Evolutionary conservation across 2,329 filamentous ascomycete species (phyloP), one percentile per base, ranked within the genome.

Genomic region (Acrocalymma vagum): DNA sequence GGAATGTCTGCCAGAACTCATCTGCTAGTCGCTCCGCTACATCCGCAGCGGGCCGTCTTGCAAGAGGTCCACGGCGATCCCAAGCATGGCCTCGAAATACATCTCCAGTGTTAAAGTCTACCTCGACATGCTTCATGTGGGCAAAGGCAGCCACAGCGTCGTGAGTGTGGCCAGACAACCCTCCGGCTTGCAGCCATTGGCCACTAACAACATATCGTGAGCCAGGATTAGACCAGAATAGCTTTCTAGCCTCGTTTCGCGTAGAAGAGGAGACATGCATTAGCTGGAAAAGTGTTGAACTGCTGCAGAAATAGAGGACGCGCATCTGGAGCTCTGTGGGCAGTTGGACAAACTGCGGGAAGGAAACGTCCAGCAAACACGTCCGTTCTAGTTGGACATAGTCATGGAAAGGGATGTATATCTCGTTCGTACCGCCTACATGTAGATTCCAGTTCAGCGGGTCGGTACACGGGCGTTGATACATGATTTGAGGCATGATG

Each of bases 211-310:
- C 14, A 33, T 38, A 38, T 18, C 23, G 29, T 16, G 27, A 15
- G 18, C 22, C 17, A 3, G 27, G 14, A 28, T 32, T 16, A 3
- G 33, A 32, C 40, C 40, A 43, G 28, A 43, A 43, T 13, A 43
- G 33, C 27, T 43, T 28, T 25, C 16, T 13, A 6, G 40, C 40
- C 18, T 43, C 40, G 27, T 6, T 25, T 5, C 40, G 40, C 10
- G 17, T 21, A 17, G 15, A 11, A 29, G 27, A 28, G 9, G 33
- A 43, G 8, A 23, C 20, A 7, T 29, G 40, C 40, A 43, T 43
- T 14, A 43, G 22, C 40, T 38, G 33, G 13, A 38, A 43, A 23
- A 43, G 40, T 7, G 27, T 38, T 4, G 27, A 11, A n/a, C n/a
- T 14, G 27, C 11, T 5, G 22, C 40, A 43, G 15, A 38, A 38